Base-by-base conservation (phyloP, 2,329 filamentous ascomycete genomes). In the Paramyrothecium sp. region DNA sequence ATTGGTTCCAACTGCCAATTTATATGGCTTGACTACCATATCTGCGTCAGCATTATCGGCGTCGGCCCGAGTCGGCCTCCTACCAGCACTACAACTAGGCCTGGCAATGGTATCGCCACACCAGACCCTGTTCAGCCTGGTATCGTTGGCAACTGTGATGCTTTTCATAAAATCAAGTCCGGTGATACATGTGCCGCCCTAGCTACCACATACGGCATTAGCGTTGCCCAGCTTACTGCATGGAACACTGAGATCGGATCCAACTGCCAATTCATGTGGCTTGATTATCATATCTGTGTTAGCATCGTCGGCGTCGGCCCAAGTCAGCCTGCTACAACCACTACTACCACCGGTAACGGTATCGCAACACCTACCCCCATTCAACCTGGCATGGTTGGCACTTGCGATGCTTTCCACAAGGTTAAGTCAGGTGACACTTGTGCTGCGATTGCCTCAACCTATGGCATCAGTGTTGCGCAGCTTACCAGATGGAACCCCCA, bases 321-420 rank as follows among this genome's bases (percentile, higher is more conserved):
- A 19, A n/a, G n/a, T n/a, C n/a, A n/a, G n/a, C n/a, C n/a, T n/a
- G n/a, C n/a, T n/a, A n/a, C n/a, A n/a, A 20, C 23, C 19, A 12
- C 57, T 12, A 56, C 51, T 8, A 47, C 38, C 10, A 34, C 57
- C 11, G 46, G 48, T 7, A 55, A 54, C 20, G 64, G 60, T 2
- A 61, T 67, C 50, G 48, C 61, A 3, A 70, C 65, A 19, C 69
- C 69, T 1, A 63, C 61, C 17, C 67, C 70, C 10, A 66, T 58
- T 17, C 67, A 71, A 55, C 53, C 62, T 4, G 65, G 63, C 54
- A 68, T 72, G 63, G 60, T 63, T 21, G 46, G 52, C n/a, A 67
- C 66, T 58, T 70, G 69, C 44, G 60, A 69, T 41, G 65, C 57
- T 30, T 71, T 69, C 54, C 58, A 70, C 58, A 33, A 59, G 8